Conservation (phyloP, 495 filamentous ascomycete species). For the Lasiosphaeris hirsuta region DNA sequence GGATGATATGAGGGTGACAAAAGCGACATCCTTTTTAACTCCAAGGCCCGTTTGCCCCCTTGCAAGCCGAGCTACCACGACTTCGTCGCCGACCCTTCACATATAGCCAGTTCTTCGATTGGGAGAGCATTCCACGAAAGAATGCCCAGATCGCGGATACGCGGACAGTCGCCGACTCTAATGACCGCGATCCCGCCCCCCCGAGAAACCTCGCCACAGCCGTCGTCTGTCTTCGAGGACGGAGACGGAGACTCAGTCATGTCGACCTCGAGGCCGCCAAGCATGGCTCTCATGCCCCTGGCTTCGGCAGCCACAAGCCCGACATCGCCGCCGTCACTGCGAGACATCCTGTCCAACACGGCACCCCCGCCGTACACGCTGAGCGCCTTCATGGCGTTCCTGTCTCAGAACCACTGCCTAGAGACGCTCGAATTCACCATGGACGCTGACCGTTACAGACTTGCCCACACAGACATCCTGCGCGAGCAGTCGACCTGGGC, state of each 20-base stretch:
- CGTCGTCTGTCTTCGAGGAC: constrained; percentile 40
- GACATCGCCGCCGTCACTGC: constrained; percentile 71
- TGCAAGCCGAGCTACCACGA: not conserved
- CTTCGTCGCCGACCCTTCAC: not conserved
- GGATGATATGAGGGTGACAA: constrained; percentile 18
- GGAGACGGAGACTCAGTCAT: constrained; percentile 44
- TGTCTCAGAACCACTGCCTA: constrained; percentile 95
- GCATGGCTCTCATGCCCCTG: constrained; percentile 40
- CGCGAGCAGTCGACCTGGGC: constrained; percentile 17
- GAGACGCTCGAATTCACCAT: constrained; percentile 97
- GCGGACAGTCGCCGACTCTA: constrained; percentile 40
- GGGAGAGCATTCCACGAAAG: constrained; percentile 26
- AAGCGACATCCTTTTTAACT: constrained; percentile 15
- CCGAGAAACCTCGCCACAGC: constrained; percentile 34
- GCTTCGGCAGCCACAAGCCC: constrained; percentile 23
- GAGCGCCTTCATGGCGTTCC: constrained; percentile 91
- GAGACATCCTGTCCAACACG: constrained; percentile 82
- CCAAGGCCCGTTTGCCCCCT: not conserved
- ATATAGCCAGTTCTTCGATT: not conserved
- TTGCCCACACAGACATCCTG: constrained; percentile 62
- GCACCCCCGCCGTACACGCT: constrained; percentile 90
- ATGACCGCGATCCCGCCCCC: constrained; percentile 37
- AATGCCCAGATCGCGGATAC: constrained; percentile 44
- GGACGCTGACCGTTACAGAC: constrained; percentile 86
- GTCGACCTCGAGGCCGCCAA: constrained; percentile 44